Evolutionary conservation across 306 rosid genomes (phyloP).

Genomic region (Vigna unguiculata): DNA sequence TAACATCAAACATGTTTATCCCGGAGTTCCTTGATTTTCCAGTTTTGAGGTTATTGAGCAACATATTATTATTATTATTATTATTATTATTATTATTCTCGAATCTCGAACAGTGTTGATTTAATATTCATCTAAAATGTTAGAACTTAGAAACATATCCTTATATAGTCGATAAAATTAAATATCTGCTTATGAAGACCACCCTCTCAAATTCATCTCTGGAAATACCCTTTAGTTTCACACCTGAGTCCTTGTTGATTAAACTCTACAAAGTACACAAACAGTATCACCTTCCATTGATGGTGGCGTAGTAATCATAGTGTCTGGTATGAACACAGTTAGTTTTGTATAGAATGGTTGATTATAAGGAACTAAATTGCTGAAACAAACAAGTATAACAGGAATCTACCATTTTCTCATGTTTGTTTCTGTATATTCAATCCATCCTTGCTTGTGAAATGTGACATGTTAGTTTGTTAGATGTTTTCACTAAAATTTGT

Average conservation of each 20-base stretch:
- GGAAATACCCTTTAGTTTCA: slow-evolving; percentile 14
- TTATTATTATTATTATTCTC: background rate
- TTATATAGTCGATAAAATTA: background rate
- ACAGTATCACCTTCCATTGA: background rate
- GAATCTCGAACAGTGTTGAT: background rate
- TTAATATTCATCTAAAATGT: background rate
- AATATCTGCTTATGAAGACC: background rate
- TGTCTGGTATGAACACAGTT: background rate
- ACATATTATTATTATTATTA: too few relatives aligned
- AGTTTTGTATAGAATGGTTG: background rate
- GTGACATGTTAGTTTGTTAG: background rate
- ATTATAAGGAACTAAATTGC: background rate
- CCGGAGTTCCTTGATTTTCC: background rate
- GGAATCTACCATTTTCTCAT: slow-evolving; percentile 1
- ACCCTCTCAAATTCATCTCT: too few relatives aligned
- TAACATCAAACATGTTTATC: background rate
- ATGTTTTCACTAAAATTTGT: background rate
- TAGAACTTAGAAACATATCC: background rate
- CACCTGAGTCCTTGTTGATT: background rate
- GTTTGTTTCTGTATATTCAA: background rate
- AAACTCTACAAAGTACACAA: background rate
- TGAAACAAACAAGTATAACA: background rate
- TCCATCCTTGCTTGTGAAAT: background rate
- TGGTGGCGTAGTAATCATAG: background rate
- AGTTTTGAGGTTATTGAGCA: background rate